Conservation (phyloP, 176 grass and related monocot genomes). For the Aegilops umbellulata region DNA sequence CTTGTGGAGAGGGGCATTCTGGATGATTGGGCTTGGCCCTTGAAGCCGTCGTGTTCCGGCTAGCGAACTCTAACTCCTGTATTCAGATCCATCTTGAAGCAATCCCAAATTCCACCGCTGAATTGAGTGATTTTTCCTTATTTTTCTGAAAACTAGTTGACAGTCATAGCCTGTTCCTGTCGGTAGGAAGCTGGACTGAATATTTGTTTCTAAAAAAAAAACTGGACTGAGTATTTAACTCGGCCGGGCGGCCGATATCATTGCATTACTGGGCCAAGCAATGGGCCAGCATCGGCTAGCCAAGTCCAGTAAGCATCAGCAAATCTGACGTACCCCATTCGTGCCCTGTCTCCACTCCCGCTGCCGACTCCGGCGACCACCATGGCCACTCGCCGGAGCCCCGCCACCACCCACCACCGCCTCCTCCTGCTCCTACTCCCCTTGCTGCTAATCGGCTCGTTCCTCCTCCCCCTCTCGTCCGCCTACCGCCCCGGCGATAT, state of each 20-base stretch:
- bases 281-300: neutral
- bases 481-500: slow-evolving; percentile 84
- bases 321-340: slow-evolving; percentile 24
- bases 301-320: slow-evolving; percentile 25
- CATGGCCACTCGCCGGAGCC: slow-evolving; percentile 53
- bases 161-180: too few species aligned
- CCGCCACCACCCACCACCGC: neutral
- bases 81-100: too few species aligned
- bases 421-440: neutral
- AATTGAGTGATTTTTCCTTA: too few species aligned
- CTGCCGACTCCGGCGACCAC: slow-evolving; percentile 36
- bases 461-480: slow-evolving; percentile 21
- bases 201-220: too few species aligned
- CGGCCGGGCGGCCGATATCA: neutral
- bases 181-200: too few species aligned
- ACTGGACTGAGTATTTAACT: neutral
- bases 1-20: too few species aligned
- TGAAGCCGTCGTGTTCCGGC: too few species aligned
- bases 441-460: slow-evolving; percentile 33
- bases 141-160: too few species aligned
- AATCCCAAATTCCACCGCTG: too few species aligned
- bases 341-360: neutral
- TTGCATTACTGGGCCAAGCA: neutral
- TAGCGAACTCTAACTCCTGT: too few species aligned
- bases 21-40: too few species aligned